phyloP scores from a whole-genome alignment of 208 protist genomes.

The Trypanosoma theileri region DNA sequence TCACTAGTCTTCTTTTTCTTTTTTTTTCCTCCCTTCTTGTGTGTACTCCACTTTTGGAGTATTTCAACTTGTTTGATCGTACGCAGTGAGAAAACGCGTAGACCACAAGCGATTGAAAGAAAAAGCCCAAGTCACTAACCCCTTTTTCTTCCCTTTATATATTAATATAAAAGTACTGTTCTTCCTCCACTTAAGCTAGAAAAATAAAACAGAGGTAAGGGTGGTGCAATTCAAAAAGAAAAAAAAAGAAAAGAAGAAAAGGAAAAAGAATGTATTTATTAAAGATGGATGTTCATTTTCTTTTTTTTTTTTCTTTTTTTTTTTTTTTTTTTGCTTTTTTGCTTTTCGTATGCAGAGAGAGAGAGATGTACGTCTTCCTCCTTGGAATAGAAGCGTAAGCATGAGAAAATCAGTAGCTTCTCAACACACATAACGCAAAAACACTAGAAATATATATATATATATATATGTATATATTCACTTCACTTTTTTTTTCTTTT shows the following conservation, averaged over 20 bases:
- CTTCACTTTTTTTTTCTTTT: constrained; percentile 2
- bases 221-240: constrained; percentile 12
- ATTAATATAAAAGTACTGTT: not conserved
- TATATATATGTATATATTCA: not conserved
- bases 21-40: constrained; percentile 3
- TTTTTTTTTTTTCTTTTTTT: constrained; percentile 1
- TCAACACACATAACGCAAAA: too few species aligned
- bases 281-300: not conserved
- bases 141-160: not conserved
- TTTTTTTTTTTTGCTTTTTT: not conserved
- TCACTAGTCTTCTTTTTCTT: too few species aligned
- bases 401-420: not conserved
- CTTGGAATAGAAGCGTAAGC: not conserved
- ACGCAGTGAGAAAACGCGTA: too few species aligned
- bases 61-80: too few species aligned
- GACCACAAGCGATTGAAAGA: not conserved
- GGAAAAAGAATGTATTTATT: constrained; percentile 12
- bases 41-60: not conserved
- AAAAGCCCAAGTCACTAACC: not conserved
- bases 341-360: too few species aligned
- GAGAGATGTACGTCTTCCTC: too few species aligned
- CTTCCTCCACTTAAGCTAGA: not conserved
- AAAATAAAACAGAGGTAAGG: constrained; percentile 8
- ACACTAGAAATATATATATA: not conserved
- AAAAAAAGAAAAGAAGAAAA: constrained; percentile 15